Base-by-base conservation (phyloP, 2,329 filamentous ascomycete species). In the Tolypocladium album region DNA sequence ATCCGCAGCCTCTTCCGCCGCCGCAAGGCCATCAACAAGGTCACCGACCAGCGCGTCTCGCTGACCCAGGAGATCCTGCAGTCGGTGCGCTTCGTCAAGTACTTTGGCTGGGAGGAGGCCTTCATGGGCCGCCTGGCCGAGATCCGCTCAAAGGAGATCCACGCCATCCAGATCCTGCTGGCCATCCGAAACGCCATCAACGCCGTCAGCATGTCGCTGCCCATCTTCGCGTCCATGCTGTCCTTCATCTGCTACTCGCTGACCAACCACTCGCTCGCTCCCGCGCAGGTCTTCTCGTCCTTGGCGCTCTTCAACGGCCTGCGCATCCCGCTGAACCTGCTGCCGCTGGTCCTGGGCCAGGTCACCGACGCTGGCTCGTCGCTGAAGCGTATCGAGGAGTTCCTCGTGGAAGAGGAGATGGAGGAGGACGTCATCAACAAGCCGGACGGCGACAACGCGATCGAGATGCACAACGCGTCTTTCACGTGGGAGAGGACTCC, bases 41-140 rank as follows among this genome's bases (percentile, higher is more conserved):
- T 97, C 62, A 97, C 93, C 2, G 93, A 97, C 70, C 89, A 95
- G 74, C 85, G 93, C 63, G 92, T 97, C 9, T 89, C 89, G 58
- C 78, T 97, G 40, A 97, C 92, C 0, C 92, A 97, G 70, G 93
- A 97, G 70, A 96, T 97, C 58, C 70, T 97, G 17, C 88, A 92
- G 66, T 90, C 91, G 0, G 92, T 97, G 31, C 85, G 92, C 34
- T 97, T 97, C 69, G 93, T 97, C 75, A 97, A 97, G 72, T 97
- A 86, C 72, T 97, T 97, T 70, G 92, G 92, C 9, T 97, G 93
- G 93, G 93, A 97, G 71, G 88, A 83, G 61, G 88, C 90, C 40
- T 97, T 97, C 69, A 77, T 97, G 15, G 80, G 86, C 57, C 86
- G 92, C 17, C 80, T 97, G 20, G 84, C 85, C 57, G 81, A 86